Percentiles rank a stretch among this genome's conserved stretches.
Conservation (phyloP, 371 early-diverging fungal species). For the Mucor saturninus region DNA sequence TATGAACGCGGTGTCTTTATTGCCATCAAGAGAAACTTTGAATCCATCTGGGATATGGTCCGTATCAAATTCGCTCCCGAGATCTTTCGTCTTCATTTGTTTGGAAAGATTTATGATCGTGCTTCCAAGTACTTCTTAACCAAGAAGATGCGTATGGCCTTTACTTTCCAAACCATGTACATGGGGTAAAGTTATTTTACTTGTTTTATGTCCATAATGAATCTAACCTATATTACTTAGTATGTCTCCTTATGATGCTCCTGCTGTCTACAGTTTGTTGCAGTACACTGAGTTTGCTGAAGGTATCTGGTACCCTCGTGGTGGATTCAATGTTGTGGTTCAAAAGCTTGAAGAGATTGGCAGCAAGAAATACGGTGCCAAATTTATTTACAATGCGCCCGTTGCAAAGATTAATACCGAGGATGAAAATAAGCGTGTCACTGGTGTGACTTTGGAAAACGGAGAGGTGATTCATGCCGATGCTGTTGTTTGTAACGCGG, state of each 20-base stretch:
- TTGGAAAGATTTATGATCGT: slow-evolving; percentile 53
- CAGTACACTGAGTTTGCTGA: slow-evolving; percentile 69
- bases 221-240: slow-evolving; percentile 32
- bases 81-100: slow-evolving; percentile 56
- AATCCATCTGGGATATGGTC: slow-evolving; percentile 53
- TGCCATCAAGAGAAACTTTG: slow-evolving; percentile 63
- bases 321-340: slow-evolving; percentile 68
- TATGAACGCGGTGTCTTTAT: slow-evolving; percentile 53
- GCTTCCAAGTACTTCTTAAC: slow-evolving; percentile 56
- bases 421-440: slow-evolving; percentile 33
- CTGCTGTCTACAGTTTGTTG: slow-evolving; percentile 65
- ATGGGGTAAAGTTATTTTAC: slow-evolving; percentile 47
- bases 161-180: slow-evolving; percentile 69
- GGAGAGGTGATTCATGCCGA: slow-evolving; percentile 58
- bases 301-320: slow-evolving; percentile 70
- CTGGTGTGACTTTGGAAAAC: slow-evolving; percentile 58
- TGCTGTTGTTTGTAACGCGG: slow-evolving; percentile 68
- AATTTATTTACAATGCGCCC: slow-evolving; percentile 50
- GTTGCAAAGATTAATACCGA: slow-evolving; percentile 55
- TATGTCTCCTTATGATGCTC: slow-evolving; percentile 72
- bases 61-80: slow-evolving; percentile 45
- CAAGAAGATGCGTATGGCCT: slow-evolving; percentile 68
- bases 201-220: not conserved
- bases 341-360: slow-evolving; percentile 58
- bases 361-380: slow-evolving; percentile 50